phyloP scores from a whole-genome alignment of 306 rosid genomes.

The Hippophae tibetana region DNA sequence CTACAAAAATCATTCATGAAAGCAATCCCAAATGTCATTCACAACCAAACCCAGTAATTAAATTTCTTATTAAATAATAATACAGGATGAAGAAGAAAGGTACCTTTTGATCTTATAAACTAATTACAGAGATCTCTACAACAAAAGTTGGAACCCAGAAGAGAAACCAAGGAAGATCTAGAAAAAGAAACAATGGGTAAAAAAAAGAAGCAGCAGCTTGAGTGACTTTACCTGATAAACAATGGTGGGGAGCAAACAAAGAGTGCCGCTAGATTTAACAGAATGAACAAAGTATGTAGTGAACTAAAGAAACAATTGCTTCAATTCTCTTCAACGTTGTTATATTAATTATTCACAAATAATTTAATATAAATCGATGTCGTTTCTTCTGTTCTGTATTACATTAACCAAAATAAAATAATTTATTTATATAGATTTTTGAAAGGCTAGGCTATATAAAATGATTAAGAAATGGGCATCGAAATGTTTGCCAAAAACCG shows the following conservation, averaged over 20 bases:
- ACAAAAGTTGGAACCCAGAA: neutral
- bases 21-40: conserved; percentile 21
- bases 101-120: conserved; percentile 35
- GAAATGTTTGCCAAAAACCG: conserved; percentile 26
- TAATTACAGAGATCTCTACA: conserved; percentile 30
- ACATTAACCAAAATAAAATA: neutral
- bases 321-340: conserved; percentile 12
- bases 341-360: neutral
- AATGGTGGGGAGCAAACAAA: conserved; percentile 14
- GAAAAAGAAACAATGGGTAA: conserved; percentile 13
- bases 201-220: conserved; percentile 18
- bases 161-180: conserved; percentile 22
- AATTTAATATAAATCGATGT: conserved; percentile 9
- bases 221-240: conserved; percentile 25
- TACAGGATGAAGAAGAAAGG: neutral
- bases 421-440: neutral
- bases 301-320: conserved; percentile 20
- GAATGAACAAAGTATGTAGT: conserved; percentile 23
- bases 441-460: conserved; percentile 2
- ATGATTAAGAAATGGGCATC: conserved; percentile 6
- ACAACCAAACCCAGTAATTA: conserved; percentile 11
- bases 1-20: conserved; percentile 19
- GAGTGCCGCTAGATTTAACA: conserved; percentile 37
- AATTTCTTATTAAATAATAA: neutral
- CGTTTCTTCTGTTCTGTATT: conserved; percentile 1